Evolutionary conservation across 148 eudicot genomes (phyloP), one percentile per base, ranked within the genome.

Genomic region (Nyssa sinensis): DNA sequence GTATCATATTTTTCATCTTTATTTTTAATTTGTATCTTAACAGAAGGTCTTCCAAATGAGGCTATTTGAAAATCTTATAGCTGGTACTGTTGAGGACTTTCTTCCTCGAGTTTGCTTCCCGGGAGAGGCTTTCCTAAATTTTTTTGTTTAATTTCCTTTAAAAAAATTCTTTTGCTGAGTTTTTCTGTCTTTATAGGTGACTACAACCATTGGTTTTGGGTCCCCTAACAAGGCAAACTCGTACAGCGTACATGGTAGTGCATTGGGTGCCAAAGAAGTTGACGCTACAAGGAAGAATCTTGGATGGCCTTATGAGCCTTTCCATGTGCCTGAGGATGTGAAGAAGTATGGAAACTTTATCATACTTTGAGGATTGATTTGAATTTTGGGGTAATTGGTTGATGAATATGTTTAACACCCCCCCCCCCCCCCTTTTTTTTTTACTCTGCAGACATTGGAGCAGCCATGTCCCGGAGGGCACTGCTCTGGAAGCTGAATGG

Each of bases 151-250:
- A 44, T 44, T 14, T 11, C 16, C 16, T 11, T 55, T 55, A 14
- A 14, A 1, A 7, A 17, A 6, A 24, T 3, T 17, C 4, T 53
- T 55, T n/a, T 60, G 29, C 7, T 28, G 60, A 10, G 49, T 7
- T 71, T 30, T 51, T 65, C 55, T 14, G 49, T 51, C 55, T 66
- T 30, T 24, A 35, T 87, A 95, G 99, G 93, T 95, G 69, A 95
- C 99, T 16, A 95, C 99, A 69, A 92, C 99, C 17, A 95, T 95
- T 70, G 99, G 99, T 69, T 95, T 64, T 75, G 99, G 99, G 31
- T 92, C 99, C 62, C 99, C 99, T 16, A 95, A 95, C 83, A 95
- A 95, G 81, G 85, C 99, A 19, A 95, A 95, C 85, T 91, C 99
- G 47, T 92, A 95, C 86, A 89, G 96, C 70, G 99, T 92, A 17